Base-by-base conservation (phyloP, 1,139 yeast species). In the Hansenula sp. region DNA sequence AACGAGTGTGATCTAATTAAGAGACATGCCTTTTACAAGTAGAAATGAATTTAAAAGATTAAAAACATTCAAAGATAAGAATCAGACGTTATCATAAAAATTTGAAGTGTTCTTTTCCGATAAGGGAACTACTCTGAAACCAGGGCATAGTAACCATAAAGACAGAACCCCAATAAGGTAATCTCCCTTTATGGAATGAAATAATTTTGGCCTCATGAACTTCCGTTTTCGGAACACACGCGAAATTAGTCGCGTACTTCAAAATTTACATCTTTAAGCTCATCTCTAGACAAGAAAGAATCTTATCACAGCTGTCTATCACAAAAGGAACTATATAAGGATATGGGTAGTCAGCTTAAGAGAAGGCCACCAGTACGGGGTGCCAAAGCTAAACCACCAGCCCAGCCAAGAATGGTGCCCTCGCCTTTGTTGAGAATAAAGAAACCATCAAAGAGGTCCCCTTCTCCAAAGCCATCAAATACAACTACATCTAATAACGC, bases 181-280 rank as follows among this genome's bases (percentile, higher is more conserved):
- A 21, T 21, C 9, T 6, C 25, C 25, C 9, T 6, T 21, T 21
- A 6, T 5, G 9, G 25, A 9, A 9, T 21, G 25, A 21, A 21
- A 21, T 21, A 21, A 21, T 21, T 21, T 9, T 21, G 25, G 25
- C 5, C 10, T 24, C 17, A 12, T 11, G 19, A 27, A 35, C 27
- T 35, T 24, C 38, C 38, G 15, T 12, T 25, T 36, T 27, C 12
- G 32, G 38, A 16, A 27, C 32, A 28, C 31, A 36, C 38, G 17
- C 38, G 38, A 36, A 36, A 36, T 18, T 9, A 3, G 15, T n/a
- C 17, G 38, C 31, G 31, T 27, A 27, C 16, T 7, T n/a, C 29
- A 35, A 25, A 27, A 32, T 21, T 21, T 21, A 33, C 13, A 10
- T n/a, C 11, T 18, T 8, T 5, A 21, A 21, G 25, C 25, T 18